Evolutionary conservation across 208 protist genomes (phyloP), one percentile per base, ranked within the genome.

Genomic region (Phytomonas sp.): DNA sequence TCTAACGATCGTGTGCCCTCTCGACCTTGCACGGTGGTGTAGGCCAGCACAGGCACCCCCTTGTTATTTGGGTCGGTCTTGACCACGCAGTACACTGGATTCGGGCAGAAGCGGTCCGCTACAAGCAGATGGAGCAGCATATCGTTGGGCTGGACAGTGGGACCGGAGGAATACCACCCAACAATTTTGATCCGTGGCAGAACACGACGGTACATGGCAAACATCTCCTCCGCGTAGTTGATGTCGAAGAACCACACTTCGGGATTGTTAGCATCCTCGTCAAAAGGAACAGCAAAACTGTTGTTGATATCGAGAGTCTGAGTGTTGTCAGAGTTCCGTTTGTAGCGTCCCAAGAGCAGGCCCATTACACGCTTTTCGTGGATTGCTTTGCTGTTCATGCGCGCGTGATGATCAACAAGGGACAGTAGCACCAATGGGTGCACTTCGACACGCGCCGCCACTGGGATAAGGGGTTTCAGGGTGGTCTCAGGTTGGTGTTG

Each of bases 101-200:
- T 94, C 36, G 86, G 79, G 66, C 83, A 91, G 72, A 98, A 99
- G 46, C 91, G 89, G 67, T 96, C 85, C 1, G 89, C 84, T 32
- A 98, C 85, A 20, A 99, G 81, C 51, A 99, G 90, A 85, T 99
- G 97, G 67, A 99, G 98, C 31, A 98, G 87, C 75, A 99, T 89
- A 78, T 99, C 98, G 74, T 96, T 96, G 28, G 80, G 71, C 70
- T 97, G 87, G 37, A 99, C 98, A 17, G 84, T 87, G 32, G 98
- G 98, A 9, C 98, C 98, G 43, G 98, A 99, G 71, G 96, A 98
- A 85, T 99, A 99, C 99, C 99, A 99, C 28, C 99, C 99, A 17
- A 99, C 97, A 43, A 99, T 89, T 73, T 89, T 92, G 70, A 99
- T 97, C 68, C 89, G 78, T n/a, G 98, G 97, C 87, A 98, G 97